Evolutionary conservation across 148 eudicot species (phyloP), one percentile per base, ranked within the genome.

Genomic region (Chenopodium berlandieri): DNA sequence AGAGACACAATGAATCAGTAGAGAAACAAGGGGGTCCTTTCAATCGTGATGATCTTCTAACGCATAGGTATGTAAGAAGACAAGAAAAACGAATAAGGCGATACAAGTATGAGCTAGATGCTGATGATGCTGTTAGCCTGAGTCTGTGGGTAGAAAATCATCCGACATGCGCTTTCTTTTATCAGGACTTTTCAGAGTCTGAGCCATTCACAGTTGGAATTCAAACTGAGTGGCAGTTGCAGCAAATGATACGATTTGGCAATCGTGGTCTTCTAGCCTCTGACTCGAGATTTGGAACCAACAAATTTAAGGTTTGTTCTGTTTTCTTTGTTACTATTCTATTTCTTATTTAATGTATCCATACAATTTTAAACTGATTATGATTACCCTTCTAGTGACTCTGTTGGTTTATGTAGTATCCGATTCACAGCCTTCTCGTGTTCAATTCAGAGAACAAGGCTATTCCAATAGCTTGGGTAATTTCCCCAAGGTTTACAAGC

Each of bases 151-250:
- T 95, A 68, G 97, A 91, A 85, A 86, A 82, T 86, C 94, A 95
- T 87, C 92, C 85, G 80, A 85, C 75, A 81, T 75, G 76, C n/a
- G 89, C 91, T 63, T 95, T 95, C 90, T 92, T 91, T 78, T 95
- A 91, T 81, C 87, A 90, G 83, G 95, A 95, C 80, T 95, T 87
- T 84, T 90, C 94, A 52, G 95, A 92, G 80, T 86, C 85, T 31
- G 88, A 81, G 66, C 94, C 97, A 31, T 93, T 95, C 82, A 83
- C 90, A 66, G 82, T 95, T 83, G 97, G 97, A 70, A 90, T 95
- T 83, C 97, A 95, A 83, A 89, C 97, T 40, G 99, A 95, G 78
- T 95, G 99, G 99, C 99, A 95, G 82, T 85, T 95, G 94, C 99
- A 95, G 65, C 99, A 94, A 80, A 87, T 95, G 99, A 89, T 94